Evolutionary conservation across 257 asterid species (phyloP), one percentile per base, ranked within the genome.

Genomic region (Solanum chmielewskii): DNA sequence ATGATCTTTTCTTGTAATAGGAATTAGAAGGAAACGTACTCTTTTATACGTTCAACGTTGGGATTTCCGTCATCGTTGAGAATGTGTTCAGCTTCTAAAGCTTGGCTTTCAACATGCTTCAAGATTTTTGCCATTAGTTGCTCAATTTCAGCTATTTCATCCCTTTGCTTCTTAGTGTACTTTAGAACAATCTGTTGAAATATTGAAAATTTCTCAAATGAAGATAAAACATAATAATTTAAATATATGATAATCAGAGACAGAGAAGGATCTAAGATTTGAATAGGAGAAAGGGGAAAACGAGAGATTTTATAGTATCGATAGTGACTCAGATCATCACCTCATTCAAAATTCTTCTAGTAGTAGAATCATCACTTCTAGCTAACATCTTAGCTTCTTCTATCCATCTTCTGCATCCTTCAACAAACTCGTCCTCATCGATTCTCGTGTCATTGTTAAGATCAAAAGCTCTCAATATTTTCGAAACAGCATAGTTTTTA

Each of bases 401-500:
- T 71, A 91, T 90, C 93, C 90, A 90, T 68, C 73, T 87, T 3
- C 35, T 77, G 90, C 91, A 91, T 44, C 93, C 92, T 73, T 88
- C 87, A 23, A 90, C 31, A 85, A 90, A 90, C 86, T 91, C 92
- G 2, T 83, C 69, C 73, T 88, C 90, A 33, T 88, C 91, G 2
- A 90, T 91, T 84, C 84, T 88, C 68, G 88, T 87, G 84, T 91
- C 91, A 9, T 37, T 31, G 49, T 90, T 87, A 69, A 27, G 71
- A 20, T 91, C 93, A 56, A 91, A 91, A 8, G 70, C 83, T 37
- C 86, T 88, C 86, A 88, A 29, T 74, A 90, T 88, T 71, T 90
- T 88, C 20, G 87, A 89, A 68, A 90, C 33, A 13, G 93, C 92
- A 83, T 88, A 91, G 5, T 84, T 86, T 83, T 89, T 91, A 80